Conservation (phyloP, 1,139 yeast genomes). For the Schwanniomyces etchellsii region DNA sequence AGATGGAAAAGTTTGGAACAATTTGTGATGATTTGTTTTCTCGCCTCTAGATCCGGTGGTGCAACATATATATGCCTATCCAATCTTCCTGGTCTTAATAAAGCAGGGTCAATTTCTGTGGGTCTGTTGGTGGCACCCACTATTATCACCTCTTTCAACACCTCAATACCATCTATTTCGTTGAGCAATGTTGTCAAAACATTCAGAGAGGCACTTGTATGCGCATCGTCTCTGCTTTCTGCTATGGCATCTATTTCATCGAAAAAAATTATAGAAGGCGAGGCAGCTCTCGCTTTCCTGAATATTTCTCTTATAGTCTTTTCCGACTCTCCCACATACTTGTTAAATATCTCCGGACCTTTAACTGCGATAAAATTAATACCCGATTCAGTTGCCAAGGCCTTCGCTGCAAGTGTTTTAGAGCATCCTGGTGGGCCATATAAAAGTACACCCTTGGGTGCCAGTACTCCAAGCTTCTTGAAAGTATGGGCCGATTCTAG, state of each 20-base stretch:
- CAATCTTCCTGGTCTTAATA: constrained; percentile 88
- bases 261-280: constrained; percentile 88
- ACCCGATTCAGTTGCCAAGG: constrained; percentile 92
- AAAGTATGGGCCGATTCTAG: constrained; percentile 78
- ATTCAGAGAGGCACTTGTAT: constrained; percentile 73
- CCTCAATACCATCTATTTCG: constrained; percentile 96
- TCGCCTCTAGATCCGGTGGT: constrained; percentile 81
- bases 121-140: constrained; percentile 97
- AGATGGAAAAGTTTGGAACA: constrained; percentile 55
- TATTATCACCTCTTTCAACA: constrained; percentile 83
- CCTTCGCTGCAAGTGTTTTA: constrained; percentile 89
- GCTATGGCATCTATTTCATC: constrained; percentile 95
- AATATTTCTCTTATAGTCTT: constrained; percentile 84
- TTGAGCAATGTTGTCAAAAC: constrained; percentile 85
- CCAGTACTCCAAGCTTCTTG: constrained; percentile 67
- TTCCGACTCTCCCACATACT: constrained; percentile 93
- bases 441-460: constrained; percentile 86
- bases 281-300: constrained; percentile 86
- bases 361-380: constrained; percentile 88
- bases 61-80: constrained; percentile 89
- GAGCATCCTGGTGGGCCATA: constrained; percentile 99
- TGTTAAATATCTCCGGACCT: constrained; percentile 92
- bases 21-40: constrained; percentile 69
- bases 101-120: constrained; percentile 84
- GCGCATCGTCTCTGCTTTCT: constrained; percentile 56